Percentiles rank a stretch among this genome's conserved stretches.
phyloP scores from a whole-genome alignment of 176 grass and related monocot genomes.

The Thalia dealbata region DNA sequence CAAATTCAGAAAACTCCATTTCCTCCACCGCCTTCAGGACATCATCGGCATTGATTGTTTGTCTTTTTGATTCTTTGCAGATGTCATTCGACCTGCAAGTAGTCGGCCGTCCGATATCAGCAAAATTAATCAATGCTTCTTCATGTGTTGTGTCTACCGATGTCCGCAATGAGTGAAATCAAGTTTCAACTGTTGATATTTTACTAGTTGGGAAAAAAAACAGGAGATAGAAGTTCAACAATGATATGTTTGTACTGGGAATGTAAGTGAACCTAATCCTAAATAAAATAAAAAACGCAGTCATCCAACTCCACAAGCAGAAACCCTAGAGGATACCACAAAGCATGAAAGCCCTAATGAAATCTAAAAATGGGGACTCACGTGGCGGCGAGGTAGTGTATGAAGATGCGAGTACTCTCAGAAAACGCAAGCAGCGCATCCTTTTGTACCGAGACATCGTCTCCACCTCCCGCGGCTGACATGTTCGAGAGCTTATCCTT shows the following conservation, averaged over 20 bases:
- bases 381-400: slow-evolving; percentile 96
- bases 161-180: no score
- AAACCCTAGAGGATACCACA: slow-evolving; percentile 5
- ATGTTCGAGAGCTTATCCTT: slow-evolving; percentile 6
- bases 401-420: slow-evolving; percentile 92
- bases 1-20: slow-evolving; percentile 79
- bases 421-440: slow-evolving; percentile 64
- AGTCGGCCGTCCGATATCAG: not conserved
- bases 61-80: slow-evolving; percentile 89
- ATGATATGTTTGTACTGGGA: no score
- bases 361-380: not conserved
- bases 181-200: no score
- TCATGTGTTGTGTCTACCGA: no score
- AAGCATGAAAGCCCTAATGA: not conserved
- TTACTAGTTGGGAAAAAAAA: no score
- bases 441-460: slow-evolving; percentile 53
- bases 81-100: slow-evolving; percentile 66
- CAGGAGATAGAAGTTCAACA: no score
- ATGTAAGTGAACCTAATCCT: not conserved
- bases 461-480: slow-evolving; percentile 18
- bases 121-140: no score
- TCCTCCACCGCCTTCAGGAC: slow-evolving; percentile 84
- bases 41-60: slow-evolving; percentile 76
- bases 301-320: not conserved
- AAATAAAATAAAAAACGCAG: not conserved